Evolutionary conservation across 129 eudicot species (phyloP), one percentile per base, ranked within the genome.

Genomic region (Chrysanthemum seticuspe): DNA sequence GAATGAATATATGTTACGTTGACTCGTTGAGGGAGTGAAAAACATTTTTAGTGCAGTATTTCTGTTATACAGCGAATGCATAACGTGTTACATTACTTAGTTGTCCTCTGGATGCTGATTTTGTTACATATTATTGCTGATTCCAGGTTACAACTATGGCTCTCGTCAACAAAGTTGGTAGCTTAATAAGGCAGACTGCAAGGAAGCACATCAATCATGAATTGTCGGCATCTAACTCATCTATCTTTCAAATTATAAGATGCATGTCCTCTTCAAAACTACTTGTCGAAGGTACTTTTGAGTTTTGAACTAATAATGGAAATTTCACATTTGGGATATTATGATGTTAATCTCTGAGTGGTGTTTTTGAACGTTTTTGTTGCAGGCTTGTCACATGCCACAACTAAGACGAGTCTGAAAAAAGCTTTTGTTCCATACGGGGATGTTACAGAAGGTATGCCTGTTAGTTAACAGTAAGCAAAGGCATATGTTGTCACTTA

Each of bases 211-310:
- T 83, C 60, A 78, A 66, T 57, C 81, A 64, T 56, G 84, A 89
- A 59, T 51, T 83, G 67, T 79, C 94, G 0, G 80, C 50, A 57
- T 81, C 97, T 18, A 87, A 62, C 19, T 83, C 85, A 12, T 92
- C 89, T 3, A 56, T 92, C 71, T 79, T 85, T 57, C 96, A 89
- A 74, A 76, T 79, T 48, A 71, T 92, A 74, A 78, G 96, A 87
- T 87, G 91, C 84, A 89, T 92, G 97, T 92, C 96, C 10, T 51
- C 82, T 40, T 79, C 97, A 9, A 89, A 87, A 76, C 48, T 92
- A 56, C 87, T 89, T 59, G 78, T 92, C 23, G 98, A 94, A 85
- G 98, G 98, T 92, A 48, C 66, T n/a, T n/a, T n/a, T n/a, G n/a
- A n/a, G n/a, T 44, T 23, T 75, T 57, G 13, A 67, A 4, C 64